Conservation (phyloP, 371 early-diverging fungal genomes). For the Mortierella sp. region DNA sequence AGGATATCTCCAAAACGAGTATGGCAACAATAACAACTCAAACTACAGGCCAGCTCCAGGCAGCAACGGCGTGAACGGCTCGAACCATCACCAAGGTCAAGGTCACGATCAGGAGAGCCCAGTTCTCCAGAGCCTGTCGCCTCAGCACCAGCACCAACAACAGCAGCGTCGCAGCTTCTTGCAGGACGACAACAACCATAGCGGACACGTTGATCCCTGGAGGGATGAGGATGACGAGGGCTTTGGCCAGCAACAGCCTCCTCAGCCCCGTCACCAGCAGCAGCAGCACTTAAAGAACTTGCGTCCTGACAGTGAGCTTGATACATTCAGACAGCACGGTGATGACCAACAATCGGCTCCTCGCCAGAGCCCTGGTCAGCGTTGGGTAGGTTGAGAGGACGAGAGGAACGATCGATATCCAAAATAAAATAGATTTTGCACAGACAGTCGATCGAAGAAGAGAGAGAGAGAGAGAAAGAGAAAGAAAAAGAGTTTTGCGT, state of each 20-base stretch:
- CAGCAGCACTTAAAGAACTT: conserved; percentile 20
- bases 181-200: conserved; percentile 7
- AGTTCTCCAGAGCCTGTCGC: conserved; percentile 15
- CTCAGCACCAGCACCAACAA: conserved; percentile 23
- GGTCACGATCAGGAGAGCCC: conserved; percentile 19
- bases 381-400: conserved; percentile 31
- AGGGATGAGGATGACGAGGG: conserved; percentile 42
- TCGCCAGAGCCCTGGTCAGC: conserved; percentile 26
- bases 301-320: conserved; percentile 42
- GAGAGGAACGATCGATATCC: neutral
- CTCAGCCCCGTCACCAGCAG: conserved; percentile 15
- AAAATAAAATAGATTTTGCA: conserved; percentile 1
- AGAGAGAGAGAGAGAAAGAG: neutral
- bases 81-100: conserved; percentile 1
- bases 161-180: conserved; percentile 39
- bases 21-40: conserved; percentile 13
- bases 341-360: conserved; percentile 14
- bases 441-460: neutral
- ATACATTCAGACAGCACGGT: conserved; percentile 31
- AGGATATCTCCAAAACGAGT: conserved; percentile 26
- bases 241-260: conserved; percentile 22
- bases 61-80: conserved; percentile 16
- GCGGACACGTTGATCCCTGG: conserved; percentile 42
- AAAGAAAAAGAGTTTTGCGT: neutral
- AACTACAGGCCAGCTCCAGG: conserved; percentile 6